These are phyloP conservation scores for Oryza glaberrima DNA, from an alignment of 176 grass and related monocot species.

Conservation along the genomic window DNA sequence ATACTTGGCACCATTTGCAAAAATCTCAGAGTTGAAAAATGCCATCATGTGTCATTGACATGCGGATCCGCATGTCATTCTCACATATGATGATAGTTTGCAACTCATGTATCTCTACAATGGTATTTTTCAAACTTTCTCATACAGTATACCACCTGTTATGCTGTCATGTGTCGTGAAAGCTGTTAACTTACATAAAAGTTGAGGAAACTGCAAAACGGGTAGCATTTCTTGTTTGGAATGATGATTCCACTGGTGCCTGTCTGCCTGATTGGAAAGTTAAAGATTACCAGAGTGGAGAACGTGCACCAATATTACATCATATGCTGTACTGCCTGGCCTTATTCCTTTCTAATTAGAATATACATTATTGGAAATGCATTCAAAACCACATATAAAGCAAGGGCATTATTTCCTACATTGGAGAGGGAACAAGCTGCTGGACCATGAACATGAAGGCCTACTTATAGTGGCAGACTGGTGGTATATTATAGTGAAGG, in stretches of 20 bases:
- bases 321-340: background rate
- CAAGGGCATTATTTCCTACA: background rate
- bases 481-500: background rate
- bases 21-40: no score
- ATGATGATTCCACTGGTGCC: constrained; percentile 72
- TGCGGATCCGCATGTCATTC: no score
- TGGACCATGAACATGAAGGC: background rate
- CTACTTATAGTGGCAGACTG: background rate
- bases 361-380: background rate
- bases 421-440: background rate
- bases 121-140: no score
- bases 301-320: constrained; percentile 12
- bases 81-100: no score
- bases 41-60: no score
- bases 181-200: constrained; percentile 89
- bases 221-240: constrained; percentile 52
- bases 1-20: no score
- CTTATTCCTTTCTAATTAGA: background rate
- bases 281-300: constrained; percentile 64
- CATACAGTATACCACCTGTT: constrained; percentile 61
- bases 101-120: no score
- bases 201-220: constrained; percentile 79
- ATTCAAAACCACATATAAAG: background rate
- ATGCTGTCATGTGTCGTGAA: constrained; percentile 97
- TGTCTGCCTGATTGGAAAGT: constrained; percentile 82